Evolutionary conservation across 805 yeast species (phyloP).

Genomic region (Candida berthetii): DNA sequence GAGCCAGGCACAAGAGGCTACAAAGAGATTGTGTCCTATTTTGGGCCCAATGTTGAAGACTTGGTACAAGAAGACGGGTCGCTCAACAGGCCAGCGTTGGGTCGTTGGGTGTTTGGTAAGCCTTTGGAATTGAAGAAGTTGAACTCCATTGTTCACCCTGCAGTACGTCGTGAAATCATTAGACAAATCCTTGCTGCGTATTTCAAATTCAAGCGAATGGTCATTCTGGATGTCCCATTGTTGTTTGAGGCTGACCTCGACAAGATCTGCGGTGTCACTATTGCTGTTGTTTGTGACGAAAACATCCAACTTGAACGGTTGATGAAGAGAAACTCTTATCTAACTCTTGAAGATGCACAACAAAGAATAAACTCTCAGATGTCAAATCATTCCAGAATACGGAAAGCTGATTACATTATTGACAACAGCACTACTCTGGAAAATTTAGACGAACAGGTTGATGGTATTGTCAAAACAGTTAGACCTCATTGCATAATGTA

Average conservation of each 20-base stretch:
- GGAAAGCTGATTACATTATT: constrained; percentile 59
- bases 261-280: constrained; percentile 58
- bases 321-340: constrained; percentile 56
- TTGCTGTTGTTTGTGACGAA: constrained; percentile 60
- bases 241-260: constrained; percentile 78
- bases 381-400: constrained; percentile 50
- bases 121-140: constrained; percentile 49
- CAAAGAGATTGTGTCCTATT: constrained; percentile 53
- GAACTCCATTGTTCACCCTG: constrained; percentile 84
- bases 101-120: constrained; percentile 71
- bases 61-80: constrained; percentile 26
- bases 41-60: constrained; percentile 47
- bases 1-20: constrained; percentile 75
- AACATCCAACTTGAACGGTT: constrained; percentile 61
- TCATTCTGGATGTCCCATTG: constrained; percentile 84
- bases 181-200: constrained; percentile 52
- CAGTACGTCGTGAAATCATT: constrained; percentile 59
- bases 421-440: constrained; percentile 49
- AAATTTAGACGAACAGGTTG: constrained; percentile 37
- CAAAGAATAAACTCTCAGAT: constrained; percentile 76
- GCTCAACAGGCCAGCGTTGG: constrained; percentile 70
- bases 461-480: constrained; percentile 27
- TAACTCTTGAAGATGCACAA: constrained; percentile 59
- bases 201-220: constrained; percentile 49
- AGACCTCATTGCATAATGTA: constrained; percentile 30